phyloP scores from a whole-genome alignment of 345 rosid genomes.

The Aegle marmelos region DNA sequence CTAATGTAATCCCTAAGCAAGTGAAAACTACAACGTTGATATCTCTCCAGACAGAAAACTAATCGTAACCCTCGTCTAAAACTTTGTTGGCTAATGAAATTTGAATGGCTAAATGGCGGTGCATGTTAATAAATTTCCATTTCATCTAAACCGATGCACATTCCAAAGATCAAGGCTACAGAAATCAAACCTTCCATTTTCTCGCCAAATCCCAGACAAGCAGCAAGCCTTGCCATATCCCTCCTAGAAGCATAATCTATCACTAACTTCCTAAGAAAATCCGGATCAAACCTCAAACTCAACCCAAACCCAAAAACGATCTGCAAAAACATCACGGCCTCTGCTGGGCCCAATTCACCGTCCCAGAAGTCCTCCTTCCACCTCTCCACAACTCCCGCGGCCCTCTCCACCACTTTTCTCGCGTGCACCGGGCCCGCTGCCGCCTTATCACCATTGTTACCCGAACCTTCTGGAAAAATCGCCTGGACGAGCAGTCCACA shows the following conservation, averaged over 20 bases:
- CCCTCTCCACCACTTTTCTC: slow-evolving; percentile 36
- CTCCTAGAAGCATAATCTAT: slow-evolving; percentile 45
- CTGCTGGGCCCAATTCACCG: slow-evolving; percentile 39
- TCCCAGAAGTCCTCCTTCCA: slow-evolving; percentile 38
- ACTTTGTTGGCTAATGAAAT: neutral
- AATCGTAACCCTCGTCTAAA: neutral
- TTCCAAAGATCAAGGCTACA: neutral
- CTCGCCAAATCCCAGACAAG: slow-evolving; percentile 36
- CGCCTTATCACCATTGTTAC: neutral
- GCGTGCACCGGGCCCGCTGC: slow-evolving; percentile 30
- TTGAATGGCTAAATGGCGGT: neutral
- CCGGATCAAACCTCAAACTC: slow-evolving; percentile 39
- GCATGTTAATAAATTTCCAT: neutral
- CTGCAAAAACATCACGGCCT: slow-evolving; percentile 57
- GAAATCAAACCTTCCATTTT: slow-evolving; percentile 44
- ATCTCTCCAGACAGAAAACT: neutral
- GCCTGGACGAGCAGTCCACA: slow-evolving; percentile 53
- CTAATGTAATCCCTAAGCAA: neutral
- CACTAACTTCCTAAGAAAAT: slow-evolving; percentile 47
- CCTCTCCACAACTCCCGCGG: slow-evolving; percentile 27
- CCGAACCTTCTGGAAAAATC: slow-evolving; percentile 33
- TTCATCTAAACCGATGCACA: neutral
- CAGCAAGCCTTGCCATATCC: slow-evolving; percentile 55
- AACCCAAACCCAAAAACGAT: slow-evolving; percentile 48
- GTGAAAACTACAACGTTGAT: neutral